Evolutionary conservation across 2,329 filamentous ascomycete genomes (phyloP).

Genomic region (Alternaria atra): DNA sequence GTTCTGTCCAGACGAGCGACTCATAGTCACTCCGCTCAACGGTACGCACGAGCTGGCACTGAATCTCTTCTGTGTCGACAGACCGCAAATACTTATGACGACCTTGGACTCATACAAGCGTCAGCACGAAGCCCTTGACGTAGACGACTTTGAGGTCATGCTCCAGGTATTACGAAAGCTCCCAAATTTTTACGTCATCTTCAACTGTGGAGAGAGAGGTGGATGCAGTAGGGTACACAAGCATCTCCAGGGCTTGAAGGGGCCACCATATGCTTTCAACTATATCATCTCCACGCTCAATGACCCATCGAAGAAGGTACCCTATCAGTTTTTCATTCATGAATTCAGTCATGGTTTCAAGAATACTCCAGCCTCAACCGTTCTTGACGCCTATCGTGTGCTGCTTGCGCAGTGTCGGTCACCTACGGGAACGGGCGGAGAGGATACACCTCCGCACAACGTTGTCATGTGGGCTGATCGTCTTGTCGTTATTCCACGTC

Average conservation of each 20-base stretch:
- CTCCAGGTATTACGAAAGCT: conserved; percentile 45
- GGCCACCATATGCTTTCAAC: conserved; percentile 44
- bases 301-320: conserved; percentile 32
- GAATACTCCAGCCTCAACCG: conserved; percentile 5
- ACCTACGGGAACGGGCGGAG: conserved; percentile 14
- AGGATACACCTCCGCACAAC: conserved; percentile 56
- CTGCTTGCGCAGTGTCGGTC: conserved; percentile 29
- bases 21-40: conserved; percentile 54
- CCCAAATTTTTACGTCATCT: conserved; percentile 53
- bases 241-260: conserved; percentile 57
- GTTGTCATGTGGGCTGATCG: conserved; percentile 55
- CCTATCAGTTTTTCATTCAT: conserved; percentile 50
- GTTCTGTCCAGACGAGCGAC: conserved; percentile 55
- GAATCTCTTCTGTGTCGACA: conserved; percentile 61
- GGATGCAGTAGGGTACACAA: conserved; percentile 61
- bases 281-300: conserved; percentile 32
- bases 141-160: conserved; percentile 54
- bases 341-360: conserved; percentile 37
- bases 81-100: conserved; percentile 60
- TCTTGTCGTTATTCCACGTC: conserved; percentile 60
- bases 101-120: conserved; percentile 58
- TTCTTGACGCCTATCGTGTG: conserved; percentile 28
- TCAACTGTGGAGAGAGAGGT: conserved; percentile 57
- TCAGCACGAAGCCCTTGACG: conserved; percentile 56
- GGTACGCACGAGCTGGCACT: conserved; percentile 57